Conservation (phyloP, 2,329 filamentous ascomycete species). For the Colletotrichum theobromicola region DNA sequence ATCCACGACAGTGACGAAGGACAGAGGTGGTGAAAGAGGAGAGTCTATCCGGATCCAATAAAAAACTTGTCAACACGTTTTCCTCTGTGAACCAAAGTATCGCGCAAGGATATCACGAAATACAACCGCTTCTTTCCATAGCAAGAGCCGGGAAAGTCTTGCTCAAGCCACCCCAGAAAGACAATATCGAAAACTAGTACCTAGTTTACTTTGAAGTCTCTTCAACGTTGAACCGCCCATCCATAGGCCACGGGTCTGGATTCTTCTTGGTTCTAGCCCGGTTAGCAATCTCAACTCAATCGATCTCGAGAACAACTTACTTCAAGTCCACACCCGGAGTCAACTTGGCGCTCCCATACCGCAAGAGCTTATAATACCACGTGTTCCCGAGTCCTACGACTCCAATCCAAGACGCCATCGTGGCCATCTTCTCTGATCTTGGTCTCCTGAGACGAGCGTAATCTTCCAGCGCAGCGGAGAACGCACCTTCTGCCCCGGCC, state of each 20-base stretch:
- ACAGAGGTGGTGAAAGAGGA: background rate
- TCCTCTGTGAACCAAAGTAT: background rate
- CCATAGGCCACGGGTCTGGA: conserved; percentile 26
- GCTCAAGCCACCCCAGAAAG: background rate
- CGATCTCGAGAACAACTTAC: background rate
- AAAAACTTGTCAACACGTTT: background rate
- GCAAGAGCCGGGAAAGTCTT: fast-evolving
- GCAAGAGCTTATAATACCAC: conserved; percentile 23
- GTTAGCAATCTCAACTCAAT: background rate
- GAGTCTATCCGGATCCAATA: background rate
- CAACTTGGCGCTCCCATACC: conserved; percentile 5
- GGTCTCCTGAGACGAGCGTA: conserved; percentile 24
- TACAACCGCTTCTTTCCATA: background rate
- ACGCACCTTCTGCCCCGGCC: background rate
- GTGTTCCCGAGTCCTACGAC: conserved; percentile 19
- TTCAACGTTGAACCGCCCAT: conserved; percentile 21
- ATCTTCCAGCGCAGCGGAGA: conserved; percentile 22
- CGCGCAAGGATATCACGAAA: background rate
- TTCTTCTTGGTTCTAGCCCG: background rate
- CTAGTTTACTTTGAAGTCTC: background rate
- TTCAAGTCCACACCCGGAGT: conserved; percentile 10
- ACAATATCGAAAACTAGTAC: fast-evolving
- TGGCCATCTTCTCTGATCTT: conserved; percentile 28
- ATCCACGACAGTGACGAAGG: background rate
- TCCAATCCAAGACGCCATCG: conserved; percentile 17